Evolutionary conservation across 176 grass and related monocot genomes (phyloP), one percentile per base, ranked within the genome.

Genomic region (Ensete glaucum): DNA sequence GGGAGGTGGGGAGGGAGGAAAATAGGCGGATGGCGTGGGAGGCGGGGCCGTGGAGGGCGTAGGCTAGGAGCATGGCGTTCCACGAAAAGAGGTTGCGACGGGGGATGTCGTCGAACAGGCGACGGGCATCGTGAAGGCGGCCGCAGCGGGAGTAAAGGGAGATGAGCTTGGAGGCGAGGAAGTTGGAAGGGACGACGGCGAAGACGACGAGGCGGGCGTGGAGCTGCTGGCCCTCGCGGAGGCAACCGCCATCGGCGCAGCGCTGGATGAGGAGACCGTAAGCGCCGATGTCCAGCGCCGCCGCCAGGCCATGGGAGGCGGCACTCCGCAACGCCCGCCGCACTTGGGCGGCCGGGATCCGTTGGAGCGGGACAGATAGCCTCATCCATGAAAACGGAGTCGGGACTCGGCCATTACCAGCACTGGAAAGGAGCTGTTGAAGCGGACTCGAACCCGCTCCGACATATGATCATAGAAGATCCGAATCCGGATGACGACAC

Each of bases 91-190:
- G 57, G 73, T 54, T 92, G 55, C 80, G 84, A 53, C 22, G 50
- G 2, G 82, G 84, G 26, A 92, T 81, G 50, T 80, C 74, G 84
- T 89, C 84, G 84, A 92, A 92, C 84, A 87, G 59, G 69, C 77
- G 79, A 73, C 76, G 79, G 62, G 90, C 90, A 57, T 87, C 87
- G 64, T 22, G 62, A 20, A 87, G 76, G 53, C 62, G 79, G 26
- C 43, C 76, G 26, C 66, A 58, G 53, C 90, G 82, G 63, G 90
- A 89, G 84, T 87, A 92, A 14, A 92, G 82, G 13, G 84, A 85
- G 76, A 92, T 82, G 58, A 89, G 84, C 69, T 92, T 92, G 79
- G 90, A 89, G 19, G 77, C 87, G 54, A 89, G 90, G 80, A 92
- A 89, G 82, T 92, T 92, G 77, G 82, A 82, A 8, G 90, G 84